phyloP scores from a whole-genome alignment of 352 stramenopile genomes.

The Phytophthora pini region DNA sequence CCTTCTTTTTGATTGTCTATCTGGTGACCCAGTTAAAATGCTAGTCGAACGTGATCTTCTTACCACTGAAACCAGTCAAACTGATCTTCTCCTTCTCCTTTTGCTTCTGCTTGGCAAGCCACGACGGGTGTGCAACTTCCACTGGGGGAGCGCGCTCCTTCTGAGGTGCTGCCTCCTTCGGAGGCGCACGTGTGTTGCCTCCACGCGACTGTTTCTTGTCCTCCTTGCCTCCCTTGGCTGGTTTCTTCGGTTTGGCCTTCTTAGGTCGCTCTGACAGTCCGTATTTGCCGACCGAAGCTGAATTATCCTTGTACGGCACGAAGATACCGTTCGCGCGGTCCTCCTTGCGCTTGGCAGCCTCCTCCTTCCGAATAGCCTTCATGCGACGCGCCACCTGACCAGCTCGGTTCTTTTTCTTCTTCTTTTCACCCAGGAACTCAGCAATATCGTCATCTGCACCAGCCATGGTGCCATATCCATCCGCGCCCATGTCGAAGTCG shows the following conservation, averaged over 20 bases:
- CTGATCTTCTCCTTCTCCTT: constrained; percentile 85
- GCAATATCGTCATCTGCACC: constrained; percentile 80
- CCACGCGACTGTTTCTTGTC: constrained; percentile 20
- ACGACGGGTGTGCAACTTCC: constrained; percentile 63
- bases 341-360: constrained; percentile 53
- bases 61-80: constrained; percentile 74
- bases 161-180: constrained; percentile 30
- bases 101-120: constrained; percentile 83
- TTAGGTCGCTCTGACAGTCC: constrained; percentile 79
- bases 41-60: constrained; percentile 85
- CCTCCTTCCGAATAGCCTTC: constrained; percentile 79
- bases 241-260: constrained; percentile 61
- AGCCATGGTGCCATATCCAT: constrained; percentile 45
- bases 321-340: constrained; percentile 53
- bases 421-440: constrained; percentile 85
- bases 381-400: constrained; percentile 82
- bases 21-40: constrained; percentile 16
- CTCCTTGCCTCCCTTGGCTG: constrained; percentile 25
- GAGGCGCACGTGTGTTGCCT: constrained; percentile 14
- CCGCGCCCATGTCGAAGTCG: constrained; percentile 27
- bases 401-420: constrained; percentile 86
- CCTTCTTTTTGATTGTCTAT: constrained; percentile 28
- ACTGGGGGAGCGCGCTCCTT: constrained; percentile 15
- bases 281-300: constrained; percentile 54
- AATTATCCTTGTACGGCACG: constrained; percentile 39